Evolutionary conservation across 31 red algal species (phyloP).

Genomic region (Endocladia muricata): DNA sequence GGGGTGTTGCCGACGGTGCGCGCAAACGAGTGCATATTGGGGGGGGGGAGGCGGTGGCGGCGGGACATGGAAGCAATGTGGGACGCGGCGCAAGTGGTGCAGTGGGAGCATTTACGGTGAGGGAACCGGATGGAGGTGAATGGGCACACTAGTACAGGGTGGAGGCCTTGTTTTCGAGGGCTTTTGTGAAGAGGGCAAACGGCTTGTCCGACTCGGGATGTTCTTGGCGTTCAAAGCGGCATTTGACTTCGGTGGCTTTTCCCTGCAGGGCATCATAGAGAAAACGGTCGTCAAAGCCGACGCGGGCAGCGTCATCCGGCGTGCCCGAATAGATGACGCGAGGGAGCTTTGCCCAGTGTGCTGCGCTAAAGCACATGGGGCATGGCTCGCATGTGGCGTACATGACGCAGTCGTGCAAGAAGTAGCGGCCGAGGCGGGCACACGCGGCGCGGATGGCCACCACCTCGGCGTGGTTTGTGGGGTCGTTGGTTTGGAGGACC

Average conservation of each 20-base stretch:
- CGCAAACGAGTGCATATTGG: background rate
- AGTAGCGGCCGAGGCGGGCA: constrained; percentile 36
- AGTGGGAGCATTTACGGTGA: constrained; percentile 7
- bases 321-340: constrained; percentile 45
- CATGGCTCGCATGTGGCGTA: constrained; percentile 89
- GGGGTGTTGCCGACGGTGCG: background rate
- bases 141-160: constrained; percentile 17
- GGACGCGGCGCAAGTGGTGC: constrained; percentile 26
- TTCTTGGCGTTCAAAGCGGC: constrained; percentile 7
- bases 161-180: constrained; percentile 14
- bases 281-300: constrained; percentile 86
- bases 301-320: constrained; percentile 67
- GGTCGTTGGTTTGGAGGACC: constrained; percentile 77
- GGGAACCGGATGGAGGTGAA: too few relatives aligned
- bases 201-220: constrained; percentile 13
- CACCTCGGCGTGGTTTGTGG: constrained; percentile 92
- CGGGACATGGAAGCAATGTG: constrained; percentile 58
- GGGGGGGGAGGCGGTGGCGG: constrained; percentile 17
- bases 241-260: constrained; percentile 30
- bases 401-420: constrained; percentile 73
- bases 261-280: constrained; percentile 67
- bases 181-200: constrained; percentile 10
- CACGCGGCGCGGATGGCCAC: constrained; percentile 83
- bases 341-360: constrained; percentile 75
- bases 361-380: constrained; percentile 88